Percentiles rank a stretch among this genome's conserved stretches.
Conservation (phyloP, 345 rosid species). For the Moringa oleifera region DNA sequence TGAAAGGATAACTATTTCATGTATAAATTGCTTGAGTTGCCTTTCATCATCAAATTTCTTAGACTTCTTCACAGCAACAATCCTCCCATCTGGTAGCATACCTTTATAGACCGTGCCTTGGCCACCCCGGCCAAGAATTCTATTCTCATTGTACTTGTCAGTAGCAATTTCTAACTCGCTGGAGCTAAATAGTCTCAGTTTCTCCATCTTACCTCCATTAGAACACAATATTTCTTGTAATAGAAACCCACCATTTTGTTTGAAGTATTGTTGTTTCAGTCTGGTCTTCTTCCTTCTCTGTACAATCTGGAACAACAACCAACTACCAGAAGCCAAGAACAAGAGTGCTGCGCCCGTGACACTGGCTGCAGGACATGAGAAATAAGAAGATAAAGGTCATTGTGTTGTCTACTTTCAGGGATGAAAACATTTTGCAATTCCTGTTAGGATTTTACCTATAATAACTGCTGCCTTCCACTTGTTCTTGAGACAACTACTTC, state of each 20-base stretch:
- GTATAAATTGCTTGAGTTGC: slow-evolving; percentile 26
- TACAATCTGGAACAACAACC: slow-evolving; percentile 15
- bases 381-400: too few species aligned
- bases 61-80: slow-evolving; percentile 22
- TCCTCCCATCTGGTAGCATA: slow-evolving; percentile 20
- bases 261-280: slow-evolving; percentile 14
- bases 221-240: slow-evolving; percentile 19
- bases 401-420: too few species aligned
- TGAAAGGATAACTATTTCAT: slow-evolving; percentile 22
- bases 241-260: slow-evolving; percentile 27
- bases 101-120: slow-evolving; percentile 30
- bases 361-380: too few species aligned
- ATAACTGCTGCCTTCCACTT: too few species aligned
- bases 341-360: too few species aligned
- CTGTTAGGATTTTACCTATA: too few species aligned
- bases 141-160: slow-evolving; percentile 17
- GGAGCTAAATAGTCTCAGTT: slow-evolving; percentile 18
- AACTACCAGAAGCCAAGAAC: too few species aligned
- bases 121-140: slow-evolving; percentile 31
- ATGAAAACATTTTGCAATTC: too few species aligned
- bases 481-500: too few species aligned
- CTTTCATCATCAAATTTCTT: slow-evolving; percentile 17
- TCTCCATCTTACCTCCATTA: slow-evolving; percentile 24
- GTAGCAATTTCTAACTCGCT: slow-evolving; percentile 23
- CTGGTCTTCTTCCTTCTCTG: not conserved